These are phyloP conservation scores for Dictyostelium brefeldianum DNA, from an alignment of 78 protist genomes.

Conservation along the genomic window DNA sequence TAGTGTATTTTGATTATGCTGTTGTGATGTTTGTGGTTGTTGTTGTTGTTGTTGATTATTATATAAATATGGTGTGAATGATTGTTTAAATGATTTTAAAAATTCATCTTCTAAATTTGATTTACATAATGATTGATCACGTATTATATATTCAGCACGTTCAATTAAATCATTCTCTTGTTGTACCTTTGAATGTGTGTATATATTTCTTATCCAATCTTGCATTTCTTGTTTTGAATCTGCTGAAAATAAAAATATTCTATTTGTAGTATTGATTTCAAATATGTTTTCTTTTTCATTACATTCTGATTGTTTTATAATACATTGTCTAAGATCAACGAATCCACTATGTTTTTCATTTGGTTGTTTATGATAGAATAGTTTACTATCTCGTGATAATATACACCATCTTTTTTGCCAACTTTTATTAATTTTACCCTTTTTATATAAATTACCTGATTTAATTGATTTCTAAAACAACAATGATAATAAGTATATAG, in stretches of 20 bases:
- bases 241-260: slow-evolving; percentile 47
- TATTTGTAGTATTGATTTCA: slow-evolving; percentile 41
- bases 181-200: slow-evolving; percentile 25
- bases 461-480: slow-evolving; percentile 28
- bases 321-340: slow-evolving; percentile 39
- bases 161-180: slow-evolving; percentile 62
- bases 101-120: slow-evolving; percentile 45
- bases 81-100: not conserved
- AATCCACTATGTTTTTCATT: slow-evolving; percentile 39
- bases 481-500: no score
- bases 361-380: slow-evolving; percentile 44
- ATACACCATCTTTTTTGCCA: slow-evolving; percentile 79
- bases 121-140: slow-evolving; percentile 16
- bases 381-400: slow-evolving; percentile 28
- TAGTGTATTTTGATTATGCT: not conserved
- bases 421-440: slow-evolving; percentile 57
- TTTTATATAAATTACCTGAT: slow-evolving; percentile 54
- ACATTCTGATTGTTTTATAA: not conserved
- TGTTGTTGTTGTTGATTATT: not conserved
- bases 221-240: slow-evolving; percentile 36
- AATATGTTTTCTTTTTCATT: slow-evolving; percentile 37
- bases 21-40: not conserved
- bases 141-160: slow-evolving; percentile 35
- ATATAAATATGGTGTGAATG: not conserved
- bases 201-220: slow-evolving; percentile 61